Evolutionary conservation across 805 yeast genomes (phyloP).

Genomic region (Kazachstania bromeliacearum): DNA sequence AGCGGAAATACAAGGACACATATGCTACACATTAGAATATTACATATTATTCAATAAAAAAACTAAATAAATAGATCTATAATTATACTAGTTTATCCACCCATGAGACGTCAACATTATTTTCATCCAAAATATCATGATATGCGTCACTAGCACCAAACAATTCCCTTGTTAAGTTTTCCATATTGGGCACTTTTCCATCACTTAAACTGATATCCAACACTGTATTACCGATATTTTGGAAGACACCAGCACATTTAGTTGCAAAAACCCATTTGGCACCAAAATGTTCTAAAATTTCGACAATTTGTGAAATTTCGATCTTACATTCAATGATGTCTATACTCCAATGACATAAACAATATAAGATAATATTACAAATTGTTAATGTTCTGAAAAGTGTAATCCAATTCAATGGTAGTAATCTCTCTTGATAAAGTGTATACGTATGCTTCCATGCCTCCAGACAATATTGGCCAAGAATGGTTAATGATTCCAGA

Average conservation of each 20-base stretch:
- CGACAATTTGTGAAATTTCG: constrained; percentile 38
- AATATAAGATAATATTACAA: constrained; percentile 40
- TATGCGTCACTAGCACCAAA: constrained; percentile 38
- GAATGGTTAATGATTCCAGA: constrained; percentile 30
- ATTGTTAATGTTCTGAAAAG: constrained; percentile 37
- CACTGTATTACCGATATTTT: constrained; percentile 36
- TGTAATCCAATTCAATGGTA: constrained; percentile 45
- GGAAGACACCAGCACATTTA: constrained; percentile 37
- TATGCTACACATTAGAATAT: too few relatives aligned
- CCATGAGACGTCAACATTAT: constrained; percentile 39
- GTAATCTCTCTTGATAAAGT: constrained; percentile 34
- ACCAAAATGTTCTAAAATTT: constrained; percentile 38
- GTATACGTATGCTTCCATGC: constrained; percentile 39
- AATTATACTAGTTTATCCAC: constrained; percentile 27
- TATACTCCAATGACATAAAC: constrained; percentile 39
- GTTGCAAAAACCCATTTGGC: constrained; percentile 40
- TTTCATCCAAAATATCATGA: constrained; percentile 38
- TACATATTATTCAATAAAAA: too few relatives aligned
- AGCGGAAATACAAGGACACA: too few relatives aligned
- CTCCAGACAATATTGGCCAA: constrained; percentile 39
- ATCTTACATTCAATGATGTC: constrained; percentile 38
- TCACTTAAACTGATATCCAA: constrained; percentile 35
- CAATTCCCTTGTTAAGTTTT: constrained; percentile 33
- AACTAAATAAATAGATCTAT: too few relatives aligned
- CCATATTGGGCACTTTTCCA: constrained; percentile 33